Percentiles rank a stretch among this genome's conserved stretches.
phyloP scores from a whole-genome alignment of 768 basidiomycete species.

The Suillus hirtellus region DNA sequence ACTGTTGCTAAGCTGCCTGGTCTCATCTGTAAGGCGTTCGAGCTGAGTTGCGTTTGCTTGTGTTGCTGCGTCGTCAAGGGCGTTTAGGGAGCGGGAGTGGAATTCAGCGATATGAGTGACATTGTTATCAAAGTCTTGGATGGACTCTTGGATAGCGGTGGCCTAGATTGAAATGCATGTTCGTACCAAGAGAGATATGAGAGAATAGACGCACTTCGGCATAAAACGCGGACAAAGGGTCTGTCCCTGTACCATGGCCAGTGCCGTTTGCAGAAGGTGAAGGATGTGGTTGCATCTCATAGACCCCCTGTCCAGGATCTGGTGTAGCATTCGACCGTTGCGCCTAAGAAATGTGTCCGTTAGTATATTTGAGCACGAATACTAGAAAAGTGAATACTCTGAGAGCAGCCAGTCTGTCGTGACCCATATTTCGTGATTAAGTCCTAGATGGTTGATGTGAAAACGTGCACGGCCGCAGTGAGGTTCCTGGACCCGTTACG shows the following conservation, averaged over 20 bases:
- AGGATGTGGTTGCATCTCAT: conserved; percentile 28
- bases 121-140: conserved; percentile 46
- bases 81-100: conserved; percentile 50
- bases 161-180: conserved; percentile 34
- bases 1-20: conserved; percentile 55
- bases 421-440: conserved; percentile 44
- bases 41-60: conserved; percentile 46
- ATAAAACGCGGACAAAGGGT: conserved; percentile 32
- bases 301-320: conserved; percentile 23
- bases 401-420: conserved; percentile 81
- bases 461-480: neutral
- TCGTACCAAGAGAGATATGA: neutral
- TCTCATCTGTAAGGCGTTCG: conserved; percentile 59
- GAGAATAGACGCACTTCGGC: conserved; percentile 25
- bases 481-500: neutral
- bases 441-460: neutral
- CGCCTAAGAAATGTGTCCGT: conserved; percentile 60
- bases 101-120: conserved; percentile 47
- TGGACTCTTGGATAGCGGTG: conserved; percentile 47
- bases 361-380: conserved; percentile 50
- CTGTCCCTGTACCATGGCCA: conserved; percentile 9
- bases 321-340: conserved; percentile 51
- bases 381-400: conserved; percentile 66
- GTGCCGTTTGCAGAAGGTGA: conserved; percentile 30
- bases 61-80: conserved; percentile 47